Conservation (phyloP, 345 rosid genomes). For the Eucalyptus sp. region DNA sequence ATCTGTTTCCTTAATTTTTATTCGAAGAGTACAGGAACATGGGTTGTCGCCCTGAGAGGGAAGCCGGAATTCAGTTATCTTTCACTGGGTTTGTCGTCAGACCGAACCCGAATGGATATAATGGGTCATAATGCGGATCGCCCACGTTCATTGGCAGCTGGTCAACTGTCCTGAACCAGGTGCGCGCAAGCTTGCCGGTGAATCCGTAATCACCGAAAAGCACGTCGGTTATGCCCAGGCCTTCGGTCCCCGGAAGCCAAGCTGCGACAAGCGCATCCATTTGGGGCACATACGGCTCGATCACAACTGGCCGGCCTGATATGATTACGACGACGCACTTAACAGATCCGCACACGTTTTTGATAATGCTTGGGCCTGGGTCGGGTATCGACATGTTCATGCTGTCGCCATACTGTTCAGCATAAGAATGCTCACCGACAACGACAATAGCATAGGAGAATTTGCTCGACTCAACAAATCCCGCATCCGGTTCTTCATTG, state of each 20-base stretch:
- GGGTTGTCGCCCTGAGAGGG: neutral
- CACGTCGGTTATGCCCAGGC: conserved; percentile 69
- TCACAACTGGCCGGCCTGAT: conserved; percentile 72
- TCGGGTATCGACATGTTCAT: conserved; percentile 46
- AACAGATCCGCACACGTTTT: conserved; percentile 44
- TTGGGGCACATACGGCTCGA: conserved; percentile 47
- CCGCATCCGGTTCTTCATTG: conserved; percentile 41
- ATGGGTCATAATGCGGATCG: conserved; percentile 25
- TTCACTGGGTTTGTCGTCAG: conserved; percentile 4
- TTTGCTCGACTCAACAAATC: conserved; percentile 40
- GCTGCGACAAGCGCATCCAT: conserved; percentile 84
- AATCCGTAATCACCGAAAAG: conserved; percentile 78
- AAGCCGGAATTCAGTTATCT: neutral
- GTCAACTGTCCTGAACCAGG: conserved; percentile 77
- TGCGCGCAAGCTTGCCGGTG: conserved; percentile 67
- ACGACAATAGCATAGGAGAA: conserved; percentile 66
- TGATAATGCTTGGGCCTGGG: conserved; percentile 51
- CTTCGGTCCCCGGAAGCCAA: conserved; percentile 93
- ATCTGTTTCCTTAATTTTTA: neutral
- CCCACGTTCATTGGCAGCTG: conserved; percentile 85
- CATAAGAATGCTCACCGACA: conserved; percentile 85
- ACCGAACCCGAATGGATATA: conserved; percentile 24
- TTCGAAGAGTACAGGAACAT: neutral
- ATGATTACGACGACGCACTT: conserved; percentile 68
- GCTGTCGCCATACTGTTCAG: conserved; percentile 73